Evolutionary conservation across 139 green algal species (phyloP).

Genomic region (Nannochloris sp.): DNA sequence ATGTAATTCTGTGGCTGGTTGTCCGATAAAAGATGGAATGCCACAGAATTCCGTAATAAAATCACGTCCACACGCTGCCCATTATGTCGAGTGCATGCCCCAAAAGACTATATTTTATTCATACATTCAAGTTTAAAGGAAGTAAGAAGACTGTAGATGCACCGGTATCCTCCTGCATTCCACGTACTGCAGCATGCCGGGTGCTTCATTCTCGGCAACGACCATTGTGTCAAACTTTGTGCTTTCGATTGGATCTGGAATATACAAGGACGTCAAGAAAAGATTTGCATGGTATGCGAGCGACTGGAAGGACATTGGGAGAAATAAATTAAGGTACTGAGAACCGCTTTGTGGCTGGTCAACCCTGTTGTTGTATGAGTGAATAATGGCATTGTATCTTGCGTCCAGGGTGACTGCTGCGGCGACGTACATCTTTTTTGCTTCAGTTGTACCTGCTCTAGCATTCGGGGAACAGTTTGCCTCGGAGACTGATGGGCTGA

Average conservation of each 20-base stretch:
- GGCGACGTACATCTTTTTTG: slow-evolving; percentile 75
- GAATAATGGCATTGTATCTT: no score
- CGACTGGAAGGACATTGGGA: slow-evolving; percentile 7
- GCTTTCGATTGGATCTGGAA: neutral
- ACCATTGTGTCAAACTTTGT: neutral
- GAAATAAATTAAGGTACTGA: slow-evolving; percentile 3
- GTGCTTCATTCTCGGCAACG: neutral
- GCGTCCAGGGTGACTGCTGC: slow-evolving; percentile 60
- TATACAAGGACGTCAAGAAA: slow-evolving; percentile 4
- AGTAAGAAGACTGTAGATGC: no score
- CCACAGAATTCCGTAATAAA: no score
- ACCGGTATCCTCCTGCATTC: no score
- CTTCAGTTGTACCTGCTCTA: slow-evolving; percentile 68
- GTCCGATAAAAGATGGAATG: no score
- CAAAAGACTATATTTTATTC: no score
- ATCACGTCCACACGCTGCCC: no score
- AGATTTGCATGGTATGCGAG: neutral
- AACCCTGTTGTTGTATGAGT: no score
- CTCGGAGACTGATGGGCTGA: slow-evolving; percentile 8
- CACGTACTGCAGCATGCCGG: neutral
- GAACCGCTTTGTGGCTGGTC: no score
- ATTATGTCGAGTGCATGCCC: no score
- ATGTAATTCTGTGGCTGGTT: no score
- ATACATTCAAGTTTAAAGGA: no score
- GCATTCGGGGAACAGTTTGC: slow-evolving; percentile 79